Evolutionary conservation across 2,329 filamentous ascomycete species (phyloP).

Genomic region (Samsoniella hepiali): DNA sequence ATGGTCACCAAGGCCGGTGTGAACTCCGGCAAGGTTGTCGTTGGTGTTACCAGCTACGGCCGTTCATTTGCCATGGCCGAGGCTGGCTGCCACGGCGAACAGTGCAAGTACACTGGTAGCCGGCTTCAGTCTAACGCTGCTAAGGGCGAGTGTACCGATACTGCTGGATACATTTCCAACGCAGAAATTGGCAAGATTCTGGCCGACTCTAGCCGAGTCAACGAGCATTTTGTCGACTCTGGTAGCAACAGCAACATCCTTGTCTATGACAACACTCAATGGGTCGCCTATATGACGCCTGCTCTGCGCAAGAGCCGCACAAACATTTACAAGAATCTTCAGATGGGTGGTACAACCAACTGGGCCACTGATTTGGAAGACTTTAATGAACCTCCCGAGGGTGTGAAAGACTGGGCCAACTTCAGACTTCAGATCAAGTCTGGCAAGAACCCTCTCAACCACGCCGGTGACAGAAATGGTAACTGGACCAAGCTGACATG

Average conservation of each 20-base stretch:
- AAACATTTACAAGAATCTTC: constrained; percentile 2
- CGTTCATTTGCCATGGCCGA: constrained; percentile 3
- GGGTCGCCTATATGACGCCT: constrained; percentile 22
- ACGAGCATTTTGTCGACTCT: constrained; percentile 18
- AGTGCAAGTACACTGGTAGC: neutral
- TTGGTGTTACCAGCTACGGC: neutral
- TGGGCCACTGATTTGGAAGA: constrained; percentile 14
- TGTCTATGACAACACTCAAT: constrained; percentile 23
- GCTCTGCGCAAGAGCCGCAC: neutral
- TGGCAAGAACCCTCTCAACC: constrained; percentile 9
- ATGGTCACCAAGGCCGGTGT: constrained; percentile 32
- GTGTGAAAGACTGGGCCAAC: neutral
- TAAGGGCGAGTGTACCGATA: constrained; percentile 1
- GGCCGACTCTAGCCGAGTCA: constrained; percentile 8
- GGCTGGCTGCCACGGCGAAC: neutral
- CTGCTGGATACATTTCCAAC: constrained; percentile 4
- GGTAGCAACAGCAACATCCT: constrained; percentile 23
- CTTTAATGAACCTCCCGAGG: neutral
- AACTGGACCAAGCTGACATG: constrained; percentile 11
- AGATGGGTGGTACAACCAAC: constrained; percentile 10
- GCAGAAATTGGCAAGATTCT: neutral
- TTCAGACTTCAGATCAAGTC: constrained; percentile 9
- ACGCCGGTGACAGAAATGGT: neutral
- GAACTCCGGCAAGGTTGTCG: neutral
- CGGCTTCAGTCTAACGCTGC: neutral